Evolutionary conservation across 345 rosid species (phyloP).

Genomic region (Gossypioides kirkii): DNA sequence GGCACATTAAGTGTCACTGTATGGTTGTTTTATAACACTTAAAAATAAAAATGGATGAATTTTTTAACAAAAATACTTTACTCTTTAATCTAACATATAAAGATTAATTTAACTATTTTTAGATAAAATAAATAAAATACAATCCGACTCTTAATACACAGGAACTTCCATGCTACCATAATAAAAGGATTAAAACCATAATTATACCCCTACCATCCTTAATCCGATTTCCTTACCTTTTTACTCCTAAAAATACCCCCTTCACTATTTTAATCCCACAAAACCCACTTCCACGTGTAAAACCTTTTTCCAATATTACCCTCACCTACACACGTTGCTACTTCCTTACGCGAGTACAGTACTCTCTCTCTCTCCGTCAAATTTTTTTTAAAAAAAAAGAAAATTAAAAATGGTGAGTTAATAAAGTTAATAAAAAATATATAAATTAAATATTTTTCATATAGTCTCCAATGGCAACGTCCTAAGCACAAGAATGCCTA

Average conservation of each 20-base stretch:
- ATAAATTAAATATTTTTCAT: neutral
- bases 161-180: no score
- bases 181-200: no score
- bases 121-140: no score
- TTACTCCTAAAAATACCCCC: neutral
- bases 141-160: no score
- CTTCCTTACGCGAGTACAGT: constrained; percentile 20
- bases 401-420: neutral
- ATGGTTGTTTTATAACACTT: no score
- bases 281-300: constrained; percentile 25
- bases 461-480: neutral
- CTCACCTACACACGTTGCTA: constrained; percentile 7
- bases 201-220: no score
- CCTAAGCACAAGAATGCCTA: neutral
- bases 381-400: neutral
- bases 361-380: neutral
- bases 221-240: neutral
- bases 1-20: no score
- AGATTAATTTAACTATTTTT: no score
- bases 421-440: no score
- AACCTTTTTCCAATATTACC: constrained; percentile 6
- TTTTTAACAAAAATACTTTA: no score
- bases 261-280: neutral
- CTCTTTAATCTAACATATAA: no score
- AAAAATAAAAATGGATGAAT: no score